A percentile compares a stretch with the other conserved stretches of the same genome.
Evolutionary conservation across 2,329 filamentous ascomycete species (phyloP).

Genomic region (Decorospora gaudefroyi): DNA sequence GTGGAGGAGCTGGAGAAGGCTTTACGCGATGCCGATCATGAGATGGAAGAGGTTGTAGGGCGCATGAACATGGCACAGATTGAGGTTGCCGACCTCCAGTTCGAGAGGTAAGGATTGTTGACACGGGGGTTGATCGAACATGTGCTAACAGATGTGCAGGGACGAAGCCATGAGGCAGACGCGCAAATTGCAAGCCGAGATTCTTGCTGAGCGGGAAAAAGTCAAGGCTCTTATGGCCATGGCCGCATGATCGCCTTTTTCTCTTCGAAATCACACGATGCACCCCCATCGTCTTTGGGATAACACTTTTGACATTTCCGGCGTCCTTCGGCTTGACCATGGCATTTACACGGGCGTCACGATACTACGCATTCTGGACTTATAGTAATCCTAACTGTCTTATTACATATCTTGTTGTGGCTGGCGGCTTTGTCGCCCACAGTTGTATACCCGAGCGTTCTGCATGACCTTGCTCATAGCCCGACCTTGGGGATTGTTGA

Average conservation of each 20-base stretch:
- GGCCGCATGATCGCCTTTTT: slow-evolving; percentile 22
- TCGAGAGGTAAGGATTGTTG: slow-evolving; percentile 65
- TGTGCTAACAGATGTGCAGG: slow-evolving; percentile 44
- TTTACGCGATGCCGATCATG: slow-evolving; percentile 71
- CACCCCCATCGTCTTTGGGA: slow-evolving; percentile 12
- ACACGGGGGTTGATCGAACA: slow-evolving; percentile 14
- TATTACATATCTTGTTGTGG: slow-evolving; percentile 11
- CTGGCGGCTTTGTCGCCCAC: slow-evolving; percentile 2
- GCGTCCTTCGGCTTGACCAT: slow-evolving; percentile 14
- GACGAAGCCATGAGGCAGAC: slow-evolving; percentile 76
- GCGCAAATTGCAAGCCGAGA: slow-evolving; percentile 67
- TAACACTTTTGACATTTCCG: slow-evolving; percentile 9
- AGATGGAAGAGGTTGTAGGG: slow-evolving; percentile 83
- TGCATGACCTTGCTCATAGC: not conserved
- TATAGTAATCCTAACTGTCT: slow-evolving; percentile 16
- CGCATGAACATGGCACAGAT: slow-evolving; percentile 83
- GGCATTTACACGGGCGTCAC: slow-evolving; percentile 26
- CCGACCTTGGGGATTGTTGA: too few species aligned
- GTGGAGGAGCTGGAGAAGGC: slow-evolving; percentile 86
- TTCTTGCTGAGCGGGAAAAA: slow-evolving; percentile 66
- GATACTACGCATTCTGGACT: slow-evolving; percentile 26
- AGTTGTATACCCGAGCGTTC: slow-evolving; percentile 12
- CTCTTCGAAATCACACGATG: slow-evolving; percentile 8
- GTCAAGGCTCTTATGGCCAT: slow-evolving; percentile 56
- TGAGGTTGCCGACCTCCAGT: slow-evolving; percentile 78